Base-by-base conservation (phyloP, 1,284 basidiomycete species). In the Rhodotorula glutinis region DNA sequence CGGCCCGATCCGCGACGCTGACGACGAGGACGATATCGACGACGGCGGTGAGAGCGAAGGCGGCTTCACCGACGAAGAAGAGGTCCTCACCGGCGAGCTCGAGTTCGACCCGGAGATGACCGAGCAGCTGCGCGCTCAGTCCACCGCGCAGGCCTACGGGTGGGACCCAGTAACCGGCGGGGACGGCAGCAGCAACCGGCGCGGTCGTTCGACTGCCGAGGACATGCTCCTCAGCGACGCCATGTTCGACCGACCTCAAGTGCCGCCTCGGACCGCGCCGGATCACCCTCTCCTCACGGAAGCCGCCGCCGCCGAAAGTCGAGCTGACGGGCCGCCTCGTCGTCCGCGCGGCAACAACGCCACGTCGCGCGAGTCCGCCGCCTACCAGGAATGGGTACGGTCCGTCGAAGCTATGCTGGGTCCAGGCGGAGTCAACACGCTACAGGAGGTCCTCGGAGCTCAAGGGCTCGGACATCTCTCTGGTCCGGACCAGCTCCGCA, bases 231-330 rank as follows among this genome's bases (percentile, higher is more conserved):
- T 69, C 23, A 47, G 44, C 43, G 66, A 62, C 23, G 70, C 67
- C 27, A 58, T 64, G 44, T 63, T 70, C 49, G 68, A 67, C 51
- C 66, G 65, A n/a, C 71, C 66, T 27, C 71, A 59, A 40, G 60
- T 54, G 16, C 41, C 60, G 11, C 49, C 49, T 14, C 58, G 30
- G 25, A 63, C 58, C 38, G 61, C 61, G 3, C 61, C 69, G 4
- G 29, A 87, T 0, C 93, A 96, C 77, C 92, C 92, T 4, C 82
- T 96, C 16, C 84, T 96, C 17, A 77, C 90, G 43, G 89, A 95
- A 72, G 59, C 52, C 46, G 62, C 62, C 43, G 60, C 70, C 5
- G 56, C 51, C 66, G 68, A 68, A 41, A 58, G 63, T 14, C 64
- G 38, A 27, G 49, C 29, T 47, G 65, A 61, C 53, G 60, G 53